Percentiles rank a stretch among this genome's conserved stretches.
These are phyloP conservation scores for Phytopythium ostracodes DNA, from an alignment of 352 stramenopile genomes.

Conservation along the genomic window DNA sequence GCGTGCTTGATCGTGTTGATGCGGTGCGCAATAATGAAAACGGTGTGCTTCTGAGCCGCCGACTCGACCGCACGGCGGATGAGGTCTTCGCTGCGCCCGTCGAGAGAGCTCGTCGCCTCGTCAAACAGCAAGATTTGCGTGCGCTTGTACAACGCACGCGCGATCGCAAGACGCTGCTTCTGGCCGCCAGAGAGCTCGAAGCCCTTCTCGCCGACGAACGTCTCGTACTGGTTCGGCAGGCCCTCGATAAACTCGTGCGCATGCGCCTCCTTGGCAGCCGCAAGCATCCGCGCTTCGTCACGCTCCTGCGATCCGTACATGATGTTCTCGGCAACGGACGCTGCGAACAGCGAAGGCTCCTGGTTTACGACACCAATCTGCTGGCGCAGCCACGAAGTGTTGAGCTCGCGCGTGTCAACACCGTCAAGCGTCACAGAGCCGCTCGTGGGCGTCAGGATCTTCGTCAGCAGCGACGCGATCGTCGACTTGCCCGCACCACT, in stretches of 20 bases:
- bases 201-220: conserved; percentile 95
- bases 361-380: conserved; percentile 88
- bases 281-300: conserved; percentile 52
- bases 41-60: conserved; percentile 60
- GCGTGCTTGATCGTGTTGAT: conserved; percentile 85
- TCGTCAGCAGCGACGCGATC: conserved; percentile 73
- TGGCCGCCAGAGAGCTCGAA: conserved; percentile 96
- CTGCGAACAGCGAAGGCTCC: conserved; percentile 80
- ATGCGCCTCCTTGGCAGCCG: conserved; percentile 65
- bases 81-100: conserved; percentile 76
- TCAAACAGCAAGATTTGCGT: conserved; percentile 83
- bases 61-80: conserved; percentile 66
- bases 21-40: conserved; percentile 84
- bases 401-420: conserved; percentile 60
- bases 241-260: conserved; percentile 76
- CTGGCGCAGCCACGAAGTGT: conserved; percentile 71
- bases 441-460: conserved; percentile 60
- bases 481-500: conserved; percentile 85
- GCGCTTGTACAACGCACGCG: conserved; percentile 75
- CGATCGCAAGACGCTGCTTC: conserved; percentile 93
- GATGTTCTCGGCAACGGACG: conserved; percentile 85
- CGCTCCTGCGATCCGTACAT: conserved; percentile 59
- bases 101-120: conserved; percentile 81
- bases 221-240: conserved; percentile 94
- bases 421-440: conserved; percentile 66